Base-by-base conservation (phyloP, 2,329 filamentous ascomycete genomes). In the Penicillium glabrum region DNA sequence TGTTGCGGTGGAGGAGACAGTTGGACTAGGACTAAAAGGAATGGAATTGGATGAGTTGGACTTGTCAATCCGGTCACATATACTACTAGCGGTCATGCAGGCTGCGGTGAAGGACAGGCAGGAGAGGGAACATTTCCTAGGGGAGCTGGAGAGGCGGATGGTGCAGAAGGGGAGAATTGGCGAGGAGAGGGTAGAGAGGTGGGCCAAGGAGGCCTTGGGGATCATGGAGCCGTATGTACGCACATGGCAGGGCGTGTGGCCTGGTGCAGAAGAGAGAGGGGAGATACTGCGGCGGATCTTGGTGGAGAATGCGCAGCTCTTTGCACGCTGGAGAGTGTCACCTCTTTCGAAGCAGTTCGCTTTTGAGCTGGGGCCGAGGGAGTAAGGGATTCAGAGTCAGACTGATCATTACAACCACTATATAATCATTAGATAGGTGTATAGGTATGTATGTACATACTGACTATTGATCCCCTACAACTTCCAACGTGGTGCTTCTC, bases 291-390 rank as follows among this genome's bases (percentile, higher is more conserved):
- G 46, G 61, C 61, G 23, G 55, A 66, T 66, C 54, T 58, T 66
- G 56, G 52, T 64, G 50, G 63, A 66, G 53, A 64, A 66, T 62
- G 57, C 46, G 51, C 63, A 66, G 58, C 63, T 66, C 51, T 64
- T 66, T 66, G 63, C 61, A 55, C 51, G 61, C 21, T 66, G 61
- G 58, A 64, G 44, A 52, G 24, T 51, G 43, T 62, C 61, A 29
- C 58, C 56, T 31, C 43, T 51, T 57, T 57, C 51, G 43, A 62
- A 60, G 48, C 51, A 62, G 59, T 63, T 63, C 46, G 53, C 13
- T 61, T 65, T 63, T 57, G 56, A 26, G 58, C 58, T 65, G 51
- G 53, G 54, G 39, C 56, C 61, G 54, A 56, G 39, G 49, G 46
- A 56, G 48, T 56, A 52, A 37, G 37, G 46, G 19, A 19, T 19